Evolutionary conservation across 108 stramenopile genomes (phyloP).

Genomic region (Seminavis robusta): DNA sequence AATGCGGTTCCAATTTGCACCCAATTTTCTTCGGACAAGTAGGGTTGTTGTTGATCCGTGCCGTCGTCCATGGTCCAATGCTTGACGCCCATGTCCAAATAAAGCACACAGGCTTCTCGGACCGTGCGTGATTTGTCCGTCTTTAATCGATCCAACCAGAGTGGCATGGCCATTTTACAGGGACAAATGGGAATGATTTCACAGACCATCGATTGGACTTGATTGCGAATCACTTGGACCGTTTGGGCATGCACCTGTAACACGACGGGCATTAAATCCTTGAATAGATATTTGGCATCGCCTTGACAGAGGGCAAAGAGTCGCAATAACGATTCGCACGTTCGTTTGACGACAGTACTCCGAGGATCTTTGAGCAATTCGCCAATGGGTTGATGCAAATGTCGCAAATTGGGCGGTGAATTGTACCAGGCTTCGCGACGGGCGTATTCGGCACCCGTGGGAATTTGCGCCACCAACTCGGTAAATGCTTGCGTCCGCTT

Average conservation of each 20-base stretch:
- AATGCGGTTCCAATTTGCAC: constrained; percentile 55
- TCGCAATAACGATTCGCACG: constrained; percentile 41
- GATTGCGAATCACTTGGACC: constrained; percentile 68
- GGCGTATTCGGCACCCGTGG: constrained; percentile 17
- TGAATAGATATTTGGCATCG: constrained; percentile 51
- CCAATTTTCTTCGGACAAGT: constrained; percentile 47
- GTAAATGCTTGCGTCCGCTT: constrained; percentile 53
- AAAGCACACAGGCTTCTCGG: constrained; percentile 75
- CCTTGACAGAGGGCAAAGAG: constrained; percentile 38
- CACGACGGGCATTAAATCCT: constrained; percentile 67
- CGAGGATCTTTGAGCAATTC: constrained; percentile 65
- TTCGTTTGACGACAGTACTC: constrained; percentile 75
- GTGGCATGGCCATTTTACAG: constrained; percentile 66
- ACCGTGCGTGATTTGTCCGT: constrained; percentile 65
- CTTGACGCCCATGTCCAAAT: constrained; percentile 50
- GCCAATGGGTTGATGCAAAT: constrained; percentile 48
- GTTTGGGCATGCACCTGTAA: constrained; percentile 73
- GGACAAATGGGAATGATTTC: constrained; percentile 50
- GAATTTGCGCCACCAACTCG: constrained; percentile 46
- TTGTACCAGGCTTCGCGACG: constrained; percentile 50
- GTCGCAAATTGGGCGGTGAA: constrained; percentile 53
- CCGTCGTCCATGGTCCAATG: constrained; percentile 38
- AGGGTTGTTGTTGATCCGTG: constrained; percentile 20
- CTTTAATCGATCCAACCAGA: constrained; percentile 67
- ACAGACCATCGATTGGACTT: constrained; percentile 54